These are phyloP conservation scores for Rhododendron ferrugineum DNA, from an alignment of 148 eudicot genomes.

Conservation along the genomic window DNA sequence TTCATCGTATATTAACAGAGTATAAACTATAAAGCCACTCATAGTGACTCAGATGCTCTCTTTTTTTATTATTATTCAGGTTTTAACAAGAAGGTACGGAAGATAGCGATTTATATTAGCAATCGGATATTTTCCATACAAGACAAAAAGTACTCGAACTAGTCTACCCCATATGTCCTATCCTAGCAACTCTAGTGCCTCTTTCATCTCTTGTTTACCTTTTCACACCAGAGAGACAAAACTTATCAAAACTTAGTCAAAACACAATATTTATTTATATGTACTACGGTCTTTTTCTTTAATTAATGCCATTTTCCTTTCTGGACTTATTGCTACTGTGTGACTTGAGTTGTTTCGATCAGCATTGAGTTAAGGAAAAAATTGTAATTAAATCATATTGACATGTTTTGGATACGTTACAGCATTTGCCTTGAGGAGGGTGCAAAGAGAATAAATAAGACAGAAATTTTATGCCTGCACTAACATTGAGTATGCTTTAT, in stretches of 20 bases:
- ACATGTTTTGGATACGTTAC: background rate
- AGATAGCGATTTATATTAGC: background rate
- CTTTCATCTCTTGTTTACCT: background rate
- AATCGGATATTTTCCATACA: background rate
- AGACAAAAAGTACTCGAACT: background rate
- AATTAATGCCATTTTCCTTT: background rate
- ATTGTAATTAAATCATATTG: background rate
- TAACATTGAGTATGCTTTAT: background rate
- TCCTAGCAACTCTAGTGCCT: background rate
- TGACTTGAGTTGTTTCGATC: too few relatives aligned
- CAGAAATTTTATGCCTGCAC: background rate
- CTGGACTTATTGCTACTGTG: background rate
- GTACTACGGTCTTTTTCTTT: background rate
- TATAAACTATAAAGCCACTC: background rate
- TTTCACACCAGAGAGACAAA: background rate
- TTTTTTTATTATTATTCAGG: too few relatives aligned
- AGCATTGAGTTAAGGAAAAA: background rate
- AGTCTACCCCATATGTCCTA: background rate
- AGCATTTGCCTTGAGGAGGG: background rate
- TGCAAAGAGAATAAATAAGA: background rate
- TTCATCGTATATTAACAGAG: background rate
- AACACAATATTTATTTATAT: background rate
- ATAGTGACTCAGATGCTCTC: background rate
- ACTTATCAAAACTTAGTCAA: background rate
- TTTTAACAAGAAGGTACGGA: background rate